Conservation (phyloP, 73 alveolate genomes). For the Tetrahymena borealis region DNA sequence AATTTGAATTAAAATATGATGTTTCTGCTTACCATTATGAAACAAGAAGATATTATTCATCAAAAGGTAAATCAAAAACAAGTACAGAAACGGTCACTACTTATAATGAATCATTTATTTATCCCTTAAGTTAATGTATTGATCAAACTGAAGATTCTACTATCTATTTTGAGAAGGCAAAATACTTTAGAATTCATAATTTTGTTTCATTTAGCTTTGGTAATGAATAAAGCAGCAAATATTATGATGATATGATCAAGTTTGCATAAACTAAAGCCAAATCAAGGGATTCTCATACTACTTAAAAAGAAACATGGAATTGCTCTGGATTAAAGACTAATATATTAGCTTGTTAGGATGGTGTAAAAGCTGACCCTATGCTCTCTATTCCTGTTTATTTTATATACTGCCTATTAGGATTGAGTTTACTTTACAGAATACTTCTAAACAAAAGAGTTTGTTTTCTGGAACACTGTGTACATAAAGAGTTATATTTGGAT, state of each 20-base stretch:
- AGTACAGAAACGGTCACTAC: neutral
- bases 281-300: neutral
- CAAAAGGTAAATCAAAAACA: neutral
- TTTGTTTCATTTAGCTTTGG: neutral
- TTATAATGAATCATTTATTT: neutral
- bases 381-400: neutral
- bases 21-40: neutral
- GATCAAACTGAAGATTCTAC: neutral
- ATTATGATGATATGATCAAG: neutral
- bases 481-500: neutral
- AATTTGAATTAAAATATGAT: neutral
- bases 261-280: neutral
- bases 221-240: neutral
- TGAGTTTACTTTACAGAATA: neutral
- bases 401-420: neutral
- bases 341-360: neutral
- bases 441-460: neutral
- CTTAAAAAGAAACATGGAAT: neutral
- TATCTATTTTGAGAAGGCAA: neutral
- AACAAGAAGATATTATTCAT: neutral
- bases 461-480: neutral
- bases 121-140: neutral
- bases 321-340: neutral
- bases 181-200: neutral
- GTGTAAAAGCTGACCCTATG: neutral